Conservation (phyloP, 2,329 filamentous ascomycete species). For the Aspergillus aculeatus region DNA sequence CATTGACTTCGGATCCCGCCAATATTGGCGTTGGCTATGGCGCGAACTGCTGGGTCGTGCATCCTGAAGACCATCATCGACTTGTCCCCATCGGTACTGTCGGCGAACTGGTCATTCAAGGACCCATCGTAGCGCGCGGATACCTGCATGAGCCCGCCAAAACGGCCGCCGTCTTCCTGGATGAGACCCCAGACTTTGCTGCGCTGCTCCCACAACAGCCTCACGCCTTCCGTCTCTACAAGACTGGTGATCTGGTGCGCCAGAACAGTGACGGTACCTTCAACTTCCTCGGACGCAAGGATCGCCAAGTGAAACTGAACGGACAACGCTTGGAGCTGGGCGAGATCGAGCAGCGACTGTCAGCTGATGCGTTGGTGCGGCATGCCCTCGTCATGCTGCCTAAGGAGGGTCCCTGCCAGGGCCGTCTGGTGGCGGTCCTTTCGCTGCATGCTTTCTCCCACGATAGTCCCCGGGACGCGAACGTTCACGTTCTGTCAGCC, state of each 20-base stretch:
- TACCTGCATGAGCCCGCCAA: slow-evolving; percentile 34
- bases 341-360: no score
- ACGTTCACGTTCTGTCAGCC: no score
- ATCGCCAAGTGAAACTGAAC: slow-evolving; percentile 1
- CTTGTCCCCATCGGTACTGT: slow-evolving; percentile 40
- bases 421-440: no score
- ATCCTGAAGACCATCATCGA: slow-evolving; percentile 3
- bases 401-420: no score
- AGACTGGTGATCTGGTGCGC: not conserved
- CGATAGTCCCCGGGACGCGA: no score
- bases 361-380: no score
- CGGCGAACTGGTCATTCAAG: slow-evolving; percentile 47
- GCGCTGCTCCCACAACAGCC: not conserved
- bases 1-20: not conserved
- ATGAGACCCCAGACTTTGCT: slow-evolving; percentile 12
- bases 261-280: not conserved
- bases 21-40: not conserved
- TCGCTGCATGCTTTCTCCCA: no score
- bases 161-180: slow-evolving; percentile 20
- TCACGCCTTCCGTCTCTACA: not conserved
- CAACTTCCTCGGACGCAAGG: not conserved
- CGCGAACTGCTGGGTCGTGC: slow-evolving; percentile 15
- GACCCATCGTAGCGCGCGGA: slow-evolving; percentile 41
- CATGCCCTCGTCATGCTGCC: no score
- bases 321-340: slow-evolving; percentile 9